Conservation (phyloP, 306 rosid genomes). For the Cucumis hystrix region DNA sequence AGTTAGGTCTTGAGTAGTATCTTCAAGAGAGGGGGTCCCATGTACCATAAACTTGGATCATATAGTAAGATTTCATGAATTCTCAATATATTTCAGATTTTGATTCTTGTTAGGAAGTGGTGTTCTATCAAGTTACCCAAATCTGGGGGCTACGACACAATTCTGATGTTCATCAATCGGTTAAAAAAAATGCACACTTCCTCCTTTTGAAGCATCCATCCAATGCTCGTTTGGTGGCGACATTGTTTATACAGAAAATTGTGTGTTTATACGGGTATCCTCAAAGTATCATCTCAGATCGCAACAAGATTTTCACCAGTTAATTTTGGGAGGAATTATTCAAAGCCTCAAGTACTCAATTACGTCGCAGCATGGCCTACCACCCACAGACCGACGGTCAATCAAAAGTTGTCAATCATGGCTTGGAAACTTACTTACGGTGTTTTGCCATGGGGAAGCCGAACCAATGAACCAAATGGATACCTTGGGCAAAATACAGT, state of each 20-base stretch:
- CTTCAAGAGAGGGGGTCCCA: no score
- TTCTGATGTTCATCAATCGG: neutral
- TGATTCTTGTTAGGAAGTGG: no score
- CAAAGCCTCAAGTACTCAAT: neutral
- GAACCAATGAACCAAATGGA: neutral
- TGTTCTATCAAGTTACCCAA: neutral
- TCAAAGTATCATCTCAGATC: neutral
- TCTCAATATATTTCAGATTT: no score
- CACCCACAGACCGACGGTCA: neutral
- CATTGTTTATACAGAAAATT: neutral
- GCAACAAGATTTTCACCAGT: no score
- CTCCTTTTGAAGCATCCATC: neutral
- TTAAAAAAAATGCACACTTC: neutral
- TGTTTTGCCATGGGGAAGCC: neutral
- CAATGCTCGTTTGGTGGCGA: neutral
- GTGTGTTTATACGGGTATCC: neutral
- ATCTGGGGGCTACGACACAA: fast-evolving
- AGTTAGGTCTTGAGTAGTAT: no score
- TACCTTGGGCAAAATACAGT: neutral
- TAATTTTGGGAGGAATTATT: neutral
- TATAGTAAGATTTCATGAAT: no score
- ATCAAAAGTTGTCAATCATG: neutral
- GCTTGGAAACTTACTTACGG: neutral
- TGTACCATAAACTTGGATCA: no score
- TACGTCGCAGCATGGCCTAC: neutral